A percentile compares a stretch with the other conserved stretches of the same genome.
These are phyloP conservation scores for Trichoderma sp. DNA, from an alignment of 2,329 filamentous ascomycete species.

Conservation along the genomic window DNA sequence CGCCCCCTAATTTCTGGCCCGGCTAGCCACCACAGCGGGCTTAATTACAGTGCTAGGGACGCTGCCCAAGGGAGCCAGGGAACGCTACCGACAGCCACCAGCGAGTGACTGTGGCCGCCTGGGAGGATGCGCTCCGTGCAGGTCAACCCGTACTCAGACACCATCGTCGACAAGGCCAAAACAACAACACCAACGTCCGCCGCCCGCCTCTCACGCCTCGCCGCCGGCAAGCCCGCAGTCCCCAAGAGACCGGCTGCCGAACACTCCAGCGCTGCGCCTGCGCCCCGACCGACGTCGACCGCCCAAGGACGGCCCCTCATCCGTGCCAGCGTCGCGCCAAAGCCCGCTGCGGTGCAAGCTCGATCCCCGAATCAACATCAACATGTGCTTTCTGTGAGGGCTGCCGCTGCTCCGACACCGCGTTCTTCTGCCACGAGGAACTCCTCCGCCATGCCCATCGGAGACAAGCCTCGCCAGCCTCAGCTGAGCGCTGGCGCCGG, in stretches of 20 bases:
- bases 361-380: constrained; percentile 32
- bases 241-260: constrained; percentile 1
- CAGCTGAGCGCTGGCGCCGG: constrained; percentile 62
- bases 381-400: constrained; percentile 30
- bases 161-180: constrained; percentile 14
- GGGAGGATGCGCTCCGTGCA: constrained; percentile 24
- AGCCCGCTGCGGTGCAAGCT: constrained; percentile 1
- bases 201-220: constrained; percentile 10
- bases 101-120: constrained; percentile 3
- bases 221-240: constrained; percentile 4
- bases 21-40: constrained; percentile 14
- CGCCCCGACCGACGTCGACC: constrained; percentile 3
- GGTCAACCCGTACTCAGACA: constrained; percentile 23
- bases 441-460: constrained; percentile 46
- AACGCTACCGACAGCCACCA: neutral
- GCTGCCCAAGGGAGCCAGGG: constrained; percentile 5
- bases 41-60: constrained; percentile 16
- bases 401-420: constrained; percentile 24
- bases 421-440: constrained; percentile 32
- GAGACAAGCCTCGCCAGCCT: constrained; percentile 66
- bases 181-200: constrained; percentile 5
- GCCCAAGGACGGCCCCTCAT: constrained; percentile 22
- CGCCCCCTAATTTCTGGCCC: constrained; percentile 24
- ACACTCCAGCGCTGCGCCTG: neutral
- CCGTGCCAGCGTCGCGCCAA: constrained; percentile 23